Conservation (phyloP, 108 stramenopile species). For the Cyclotella atomus region DNA sequence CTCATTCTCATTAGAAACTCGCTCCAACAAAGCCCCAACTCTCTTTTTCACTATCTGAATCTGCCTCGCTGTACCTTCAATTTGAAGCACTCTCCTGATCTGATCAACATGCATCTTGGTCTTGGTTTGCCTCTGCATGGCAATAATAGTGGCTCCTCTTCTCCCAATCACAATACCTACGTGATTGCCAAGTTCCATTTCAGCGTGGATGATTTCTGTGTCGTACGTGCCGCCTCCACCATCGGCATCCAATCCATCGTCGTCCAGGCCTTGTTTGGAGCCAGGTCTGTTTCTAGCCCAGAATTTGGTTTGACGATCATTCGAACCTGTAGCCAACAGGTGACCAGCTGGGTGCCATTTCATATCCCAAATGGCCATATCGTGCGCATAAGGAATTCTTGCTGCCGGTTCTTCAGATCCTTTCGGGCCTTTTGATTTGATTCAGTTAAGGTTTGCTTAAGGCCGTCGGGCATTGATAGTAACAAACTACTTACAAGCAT, state of each 20-base stretch:
- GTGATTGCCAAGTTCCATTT: conserved; percentile 90
- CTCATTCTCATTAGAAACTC: conserved; percentile 63
- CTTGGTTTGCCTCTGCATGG: conserved; percentile 88
- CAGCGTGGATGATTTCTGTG: conserved; percentile 72
- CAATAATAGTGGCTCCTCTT: conserved; percentile 89
- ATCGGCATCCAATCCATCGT: conserved; percentile 59
- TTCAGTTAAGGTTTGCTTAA: not conserved
- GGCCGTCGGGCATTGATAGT: no score
- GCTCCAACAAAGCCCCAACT: conserved; percentile 80
- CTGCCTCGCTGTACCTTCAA: conserved; percentile 88
- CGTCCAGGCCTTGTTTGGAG: conserved; percentile 69
- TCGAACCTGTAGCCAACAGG: conserved; percentile 87
- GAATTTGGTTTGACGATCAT: conserved; percentile 94
- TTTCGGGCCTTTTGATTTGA: conserved; percentile 62
- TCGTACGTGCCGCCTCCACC: conserved; percentile 34
- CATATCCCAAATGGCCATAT: conserved; percentile 96
- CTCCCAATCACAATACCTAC: conserved; percentile 92
- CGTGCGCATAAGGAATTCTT: conserved; percentile 90
- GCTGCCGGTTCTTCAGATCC: conserved; percentile 83
- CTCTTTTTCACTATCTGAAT: conserved; percentile 86
- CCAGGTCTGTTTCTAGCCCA: conserved; percentile 94
- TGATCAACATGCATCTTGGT: conserved; percentile 94
- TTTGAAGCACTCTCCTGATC: conserved; percentile 77
- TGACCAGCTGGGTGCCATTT: conserved; percentile 97
- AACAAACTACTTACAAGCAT: not conserved